phyloP scores from a whole-genome alignment of 768 basidiomycete species.

The Termitomyces sp. region DNA sequence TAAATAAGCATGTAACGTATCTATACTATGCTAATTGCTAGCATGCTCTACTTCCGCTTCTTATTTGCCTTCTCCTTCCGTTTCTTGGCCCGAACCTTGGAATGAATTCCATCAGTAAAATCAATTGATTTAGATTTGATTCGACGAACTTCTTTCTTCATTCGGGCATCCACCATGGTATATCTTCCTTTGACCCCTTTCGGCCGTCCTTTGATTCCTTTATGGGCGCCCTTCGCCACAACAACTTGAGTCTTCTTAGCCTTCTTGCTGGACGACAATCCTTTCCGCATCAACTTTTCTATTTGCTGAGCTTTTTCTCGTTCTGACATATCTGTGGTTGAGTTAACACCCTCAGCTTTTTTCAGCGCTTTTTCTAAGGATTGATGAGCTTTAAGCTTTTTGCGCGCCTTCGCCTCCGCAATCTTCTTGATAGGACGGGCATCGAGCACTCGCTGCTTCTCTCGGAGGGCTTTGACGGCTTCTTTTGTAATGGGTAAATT shows the following conservation, averaged over 20 bases:
- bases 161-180: constrained; percentile 88
- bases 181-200: constrained; percentile 96
- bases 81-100: constrained; percentile 78
- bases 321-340: constrained; percentile 88
- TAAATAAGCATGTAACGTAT: background rate
- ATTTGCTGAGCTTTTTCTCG: constrained; percentile 92
- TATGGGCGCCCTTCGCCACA: constrained; percentile 88
- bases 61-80: constrained; percentile 70
- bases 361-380: constrained; percentile 89
- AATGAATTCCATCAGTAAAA: constrained; percentile 9
- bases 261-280: constrained; percentile 62
- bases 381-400: constrained; percentile 85
- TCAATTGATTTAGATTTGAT: background rate
- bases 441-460: constrained; percentile 89
- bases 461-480: constrained; percentile 77
- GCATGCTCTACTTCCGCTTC: constrained; percentile 31
- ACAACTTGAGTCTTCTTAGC: constrained; percentile 75
- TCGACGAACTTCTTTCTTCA: constrained; percentile 80
- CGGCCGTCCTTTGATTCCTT: constrained; percentile 86
- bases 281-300: constrained; percentile 84
- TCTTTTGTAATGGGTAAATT: constrained; percentile 98
- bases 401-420: constrained; percentile 96
- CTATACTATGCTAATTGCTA: background rate
- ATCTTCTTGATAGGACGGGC: constrained; percentile 98
- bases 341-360: constrained; percentile 91